Conservation (phyloP, 192 early-diverging fungal species). For the Funneliformis geosporum region DNA sequence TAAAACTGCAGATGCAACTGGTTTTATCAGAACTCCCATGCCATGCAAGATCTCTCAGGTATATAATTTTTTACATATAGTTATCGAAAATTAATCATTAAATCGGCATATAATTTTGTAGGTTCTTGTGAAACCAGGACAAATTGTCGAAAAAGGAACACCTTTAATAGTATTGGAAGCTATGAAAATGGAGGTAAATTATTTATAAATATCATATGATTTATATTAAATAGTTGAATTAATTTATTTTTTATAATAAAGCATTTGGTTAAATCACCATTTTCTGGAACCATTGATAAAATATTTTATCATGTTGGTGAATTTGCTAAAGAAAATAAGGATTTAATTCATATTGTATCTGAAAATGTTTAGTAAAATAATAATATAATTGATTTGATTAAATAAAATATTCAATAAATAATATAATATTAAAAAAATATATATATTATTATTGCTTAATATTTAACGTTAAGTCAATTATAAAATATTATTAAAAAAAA, state of each 20-base stretch:
- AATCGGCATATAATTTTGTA: neutral
- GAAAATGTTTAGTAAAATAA: slow-evolving; percentile 33
- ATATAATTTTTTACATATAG: no score
- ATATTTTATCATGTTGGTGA: slow-evolving; percentile 86
- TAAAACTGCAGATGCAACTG: slow-evolving; percentile 50
- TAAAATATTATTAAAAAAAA: no score
- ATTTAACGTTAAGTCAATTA: no score
- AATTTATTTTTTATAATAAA: slow-evolving; percentile 28
- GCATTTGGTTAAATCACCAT: slow-evolving; percentile 85
- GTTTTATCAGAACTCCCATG: slow-evolving; percentile 89
- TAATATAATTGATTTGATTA: no score
- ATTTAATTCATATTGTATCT: slow-evolving; percentile 72
- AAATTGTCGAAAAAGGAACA: slow-evolving; percentile 77
- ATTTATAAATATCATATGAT: slow-evolving; percentile 20
- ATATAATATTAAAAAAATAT: no score
- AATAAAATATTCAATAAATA: no score
- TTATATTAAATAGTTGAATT: slow-evolving; percentile 26
- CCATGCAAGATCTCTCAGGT: slow-evolving; percentile 95
- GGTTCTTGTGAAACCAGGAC: slow-evolving; percentile 64
- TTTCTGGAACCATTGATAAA: slow-evolving; percentile 67
- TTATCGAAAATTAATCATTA: no score
- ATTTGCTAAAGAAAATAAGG: slow-evolving; percentile 84
- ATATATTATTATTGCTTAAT: no score
- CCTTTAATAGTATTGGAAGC: slow-evolving; percentile 88
- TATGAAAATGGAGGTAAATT: slow-evolving; percentile 97